Evolutionary conservation across 305 asterid species (phyloP), one percentile per base, ranked within the genome.

Genomic region (Solanum hybrid): DNA sequence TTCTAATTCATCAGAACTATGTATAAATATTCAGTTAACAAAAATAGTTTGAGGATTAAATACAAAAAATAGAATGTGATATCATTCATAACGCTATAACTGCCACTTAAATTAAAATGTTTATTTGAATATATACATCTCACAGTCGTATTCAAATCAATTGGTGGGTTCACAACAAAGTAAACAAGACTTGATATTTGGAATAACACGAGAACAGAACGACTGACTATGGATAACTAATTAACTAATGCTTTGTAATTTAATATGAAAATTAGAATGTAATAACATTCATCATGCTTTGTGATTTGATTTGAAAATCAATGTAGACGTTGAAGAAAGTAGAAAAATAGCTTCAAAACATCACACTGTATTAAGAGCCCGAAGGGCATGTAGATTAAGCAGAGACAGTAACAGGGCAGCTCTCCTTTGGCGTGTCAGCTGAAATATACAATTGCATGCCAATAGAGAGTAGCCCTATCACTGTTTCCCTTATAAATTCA

Each of bases 381-480:
- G 24, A 17, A 56, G 10, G 69, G 10, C 69, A 56, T 19, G 71
- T 60, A 17, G 71, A 60, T 3, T 60, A 60, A 60, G 26, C 5
- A 3, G 71, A 60, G 71, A 60, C 71, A 60, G 71, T 60, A 60
- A 60, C 26, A 60, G 71, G 71, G 26, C 71, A 60, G 11, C 71
- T 60, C 71, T 60, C 71, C 69, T 60, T 60, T 60, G 26, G 71
- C 71, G 24, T 60, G 71, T 19, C 71, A 60, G 71, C 24, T 56
- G 69, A 56, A 56, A 56, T 60, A 60, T 19, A 60, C 26, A 60
- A 60, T 0, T 60, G 12, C 92, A 94, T 92, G 95, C 96, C 96
- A 95, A 95, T 11, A 2, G 86, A 93, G 92, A 94, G 93, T n/a
- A 91, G 92, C 96, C 93, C 95, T 91, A 90, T 64, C 84, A 94